phyloP scores from a whole-genome alignment of 1,139 yeast genomes.

The Blastobotrys petasosporus region DNA sequence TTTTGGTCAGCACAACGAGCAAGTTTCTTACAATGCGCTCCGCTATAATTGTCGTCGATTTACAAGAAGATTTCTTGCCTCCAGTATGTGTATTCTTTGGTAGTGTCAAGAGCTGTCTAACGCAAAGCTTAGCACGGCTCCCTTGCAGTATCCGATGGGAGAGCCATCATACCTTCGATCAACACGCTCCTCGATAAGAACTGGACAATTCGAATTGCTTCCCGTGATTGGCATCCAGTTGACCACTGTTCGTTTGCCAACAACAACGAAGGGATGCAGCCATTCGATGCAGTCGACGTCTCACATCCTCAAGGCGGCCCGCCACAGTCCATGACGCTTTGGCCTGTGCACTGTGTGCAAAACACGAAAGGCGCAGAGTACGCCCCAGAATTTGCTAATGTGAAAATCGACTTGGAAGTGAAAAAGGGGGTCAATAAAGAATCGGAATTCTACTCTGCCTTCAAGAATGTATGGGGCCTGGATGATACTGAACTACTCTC shows the following conservation, averaged over 20 bases:
- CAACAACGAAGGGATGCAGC: conserved; percentile 45
- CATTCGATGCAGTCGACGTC: conserved; percentile 46
- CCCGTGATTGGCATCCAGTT: conserved; percentile 86
- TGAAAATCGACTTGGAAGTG: conserved; percentile 38
- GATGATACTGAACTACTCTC: conserved; percentile 61
- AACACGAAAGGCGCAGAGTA: conserved; percentile 59
- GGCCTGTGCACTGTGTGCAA: conserved; percentile 94
- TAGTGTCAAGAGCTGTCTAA: background rate
- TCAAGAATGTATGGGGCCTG: conserved; percentile 69
- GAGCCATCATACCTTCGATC: conserved; percentile 50
- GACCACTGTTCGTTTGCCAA: conserved; percentile 79
- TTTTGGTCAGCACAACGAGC: background rate
- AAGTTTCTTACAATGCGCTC: conserved; percentile 12
- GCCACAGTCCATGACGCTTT: conserved; percentile 41
- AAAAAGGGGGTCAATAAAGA: conserved; percentile 66
- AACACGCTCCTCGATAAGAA: conserved; percentile 38
- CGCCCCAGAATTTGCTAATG: conserved; percentile 42
- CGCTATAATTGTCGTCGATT: conserved; percentile 69
- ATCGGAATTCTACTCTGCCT: conserved; percentile 87
- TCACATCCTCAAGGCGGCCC: conserved; percentile 43
- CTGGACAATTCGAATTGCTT: conserved; percentile 65
- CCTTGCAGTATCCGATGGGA: conserved; percentile 64
- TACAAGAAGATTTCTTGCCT: conserved; percentile 82
- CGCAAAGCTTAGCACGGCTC: conserved; percentile 47
- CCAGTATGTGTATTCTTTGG: conserved; percentile 34